Evolutionary conservation across 176 grass and related monocot genomes (phyloP).

Genomic region (Ananas comosus): DNA sequence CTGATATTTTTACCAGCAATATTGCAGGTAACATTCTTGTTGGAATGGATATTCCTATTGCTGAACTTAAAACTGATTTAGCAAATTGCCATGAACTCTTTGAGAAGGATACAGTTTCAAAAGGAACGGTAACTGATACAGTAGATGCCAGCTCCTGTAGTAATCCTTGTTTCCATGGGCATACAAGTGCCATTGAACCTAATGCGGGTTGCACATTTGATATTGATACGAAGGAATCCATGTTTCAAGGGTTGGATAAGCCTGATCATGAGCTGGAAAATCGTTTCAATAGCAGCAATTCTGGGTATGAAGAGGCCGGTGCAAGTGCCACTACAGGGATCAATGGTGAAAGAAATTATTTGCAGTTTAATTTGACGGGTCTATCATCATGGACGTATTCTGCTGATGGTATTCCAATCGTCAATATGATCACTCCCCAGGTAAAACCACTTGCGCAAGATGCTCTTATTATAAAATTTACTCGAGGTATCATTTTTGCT

Average conservation of each 20-base stretch:
- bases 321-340: slow-evolving; percentile 29
- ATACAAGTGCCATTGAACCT: slow-evolving; percentile 27
- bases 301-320: slow-evolving; percentile 12
- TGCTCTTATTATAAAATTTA: background rate
- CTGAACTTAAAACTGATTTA: slow-evolving; percentile 26
- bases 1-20: slow-evolving; percentile 17
- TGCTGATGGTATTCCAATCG: slow-evolving; percentile 43
- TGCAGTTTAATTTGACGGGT: slow-evolving; percentile 33
- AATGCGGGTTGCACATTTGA: slow-evolving; percentile 51
- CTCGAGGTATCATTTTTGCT: background rate
- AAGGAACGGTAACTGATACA: slow-evolving; percentile 23
- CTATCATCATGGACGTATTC: slow-evolving; percentile 42
- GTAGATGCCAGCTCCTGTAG: slow-evolving; percentile 24
- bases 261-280: slow-evolving; percentile 35
- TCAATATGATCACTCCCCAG: slow-evolving; percentile 60
- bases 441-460: slow-evolving; percentile 24
- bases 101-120: slow-evolving; percentile 22
- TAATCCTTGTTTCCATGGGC: slow-evolving; percentile 32
- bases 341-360: slow-evolving; percentile 30
- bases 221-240: slow-evolving; percentile 60
- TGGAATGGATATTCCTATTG: slow-evolving; percentile 28
- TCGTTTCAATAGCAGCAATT: slow-evolving; percentile 23
- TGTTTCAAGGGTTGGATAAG: slow-evolving; percentile 43
- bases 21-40: slow-evolving; percentile 27
- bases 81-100: slow-evolving; percentile 14